Evolutionary conservation across 768 basidiomycete species (phyloP).

Genomic region (Naganishia friedmannii): DNA sequence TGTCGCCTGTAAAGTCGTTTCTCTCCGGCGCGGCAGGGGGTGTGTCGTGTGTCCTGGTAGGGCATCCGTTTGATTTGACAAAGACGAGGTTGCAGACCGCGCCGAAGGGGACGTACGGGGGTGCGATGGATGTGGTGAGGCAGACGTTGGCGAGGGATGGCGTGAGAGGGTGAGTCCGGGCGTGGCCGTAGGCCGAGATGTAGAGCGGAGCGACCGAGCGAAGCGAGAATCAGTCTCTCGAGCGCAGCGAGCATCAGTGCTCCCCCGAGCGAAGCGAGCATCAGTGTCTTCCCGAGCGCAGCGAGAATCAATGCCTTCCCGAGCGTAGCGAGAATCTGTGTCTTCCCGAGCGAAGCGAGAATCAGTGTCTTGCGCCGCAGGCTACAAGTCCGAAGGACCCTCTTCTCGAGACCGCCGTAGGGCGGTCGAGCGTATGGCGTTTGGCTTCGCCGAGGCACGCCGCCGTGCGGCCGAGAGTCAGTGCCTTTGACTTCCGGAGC

Average conservation of each 20-base stretch:
- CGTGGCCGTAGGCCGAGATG: not conserved
- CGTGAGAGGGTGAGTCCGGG: slow-evolving; percentile 66
- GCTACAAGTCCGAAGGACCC: slow-evolving; percentile 4
- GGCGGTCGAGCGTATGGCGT: not conserved
- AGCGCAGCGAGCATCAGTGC: slow-evolving; percentile 2
- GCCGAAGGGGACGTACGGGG: slow-evolving; percentile 77
- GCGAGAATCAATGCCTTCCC: not conserved
- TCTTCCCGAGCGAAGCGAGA: slow-evolving; percentile 9
- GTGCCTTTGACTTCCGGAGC: too few relatives aligned
- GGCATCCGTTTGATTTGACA: slow-evolving; percentile 96
- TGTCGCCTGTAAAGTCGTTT: slow-evolving; percentile 69
- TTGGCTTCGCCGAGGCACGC: too few relatives aligned
- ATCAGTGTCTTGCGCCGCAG: not conserved
- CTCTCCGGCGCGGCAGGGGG: slow-evolving; percentile 92
- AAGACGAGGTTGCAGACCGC: slow-evolving; percentile 79
- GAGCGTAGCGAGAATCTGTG: slow-evolving; percentile 3
- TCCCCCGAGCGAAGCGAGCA: not conserved
- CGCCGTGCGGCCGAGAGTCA: too few relatives aligned
- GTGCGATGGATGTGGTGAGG: slow-evolving; percentile 88
- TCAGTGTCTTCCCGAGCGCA: not conserved
- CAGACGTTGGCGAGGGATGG: slow-evolving; percentile 90
- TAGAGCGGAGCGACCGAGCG: slow-evolving; percentile 9
- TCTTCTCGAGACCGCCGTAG: not conserved
- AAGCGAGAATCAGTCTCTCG: not conserved
- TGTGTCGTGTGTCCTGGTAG: slow-evolving; percentile 78